Percentiles rank a stretch among this genome's conserved stretches.
phyloP scores from a whole-genome alignment of 768 basidiomycete species.

The Auriscalpium vulgare region DNA sequence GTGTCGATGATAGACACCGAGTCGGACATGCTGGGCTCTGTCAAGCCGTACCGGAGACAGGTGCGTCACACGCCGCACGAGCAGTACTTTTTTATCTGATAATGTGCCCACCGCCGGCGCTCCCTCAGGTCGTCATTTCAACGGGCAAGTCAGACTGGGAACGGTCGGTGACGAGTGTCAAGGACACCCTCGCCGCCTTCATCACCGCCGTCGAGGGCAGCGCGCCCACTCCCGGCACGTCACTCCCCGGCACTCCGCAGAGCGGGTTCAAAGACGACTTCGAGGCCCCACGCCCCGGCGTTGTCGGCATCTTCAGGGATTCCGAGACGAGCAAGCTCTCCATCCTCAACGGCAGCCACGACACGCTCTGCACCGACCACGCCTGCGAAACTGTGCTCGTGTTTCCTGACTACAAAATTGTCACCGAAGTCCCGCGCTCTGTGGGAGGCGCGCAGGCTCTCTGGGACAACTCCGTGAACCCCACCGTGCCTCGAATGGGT shows the following conservation, averaged over 20 bases:
- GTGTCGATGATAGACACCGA: constrained; percentile 60
- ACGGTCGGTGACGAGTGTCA: constrained; percentile 64
- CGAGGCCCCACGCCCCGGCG: constrained; percentile 15
- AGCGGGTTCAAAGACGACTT: neutral
- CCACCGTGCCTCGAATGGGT: constrained; percentile 43
- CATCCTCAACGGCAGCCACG: constrained; percentile 80
- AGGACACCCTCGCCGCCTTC: constrained; percentile 62
- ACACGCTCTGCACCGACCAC: constrained; percentile 55
- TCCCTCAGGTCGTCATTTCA: constrained; percentile 68
- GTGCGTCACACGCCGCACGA: constrained; percentile 27
- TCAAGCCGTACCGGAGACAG: constrained; percentile 80
- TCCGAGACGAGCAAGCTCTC: constrained; percentile 50
- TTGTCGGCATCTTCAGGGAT: constrained; percentile 51
- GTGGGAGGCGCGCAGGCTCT: constrained; percentile 59
- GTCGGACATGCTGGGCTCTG: constrained; percentile 74
- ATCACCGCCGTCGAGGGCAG: constrained; percentile 23
- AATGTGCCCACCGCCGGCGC: neutral
- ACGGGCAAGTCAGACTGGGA: constrained; percentile 90
- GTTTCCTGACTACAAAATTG: constrained; percentile 86
- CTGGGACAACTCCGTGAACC: constrained; percentile 57
- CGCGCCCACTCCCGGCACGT: constrained; percentile 19
- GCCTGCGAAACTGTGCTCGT: constrained; percentile 75
- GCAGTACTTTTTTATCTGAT: constrained; percentile 4
- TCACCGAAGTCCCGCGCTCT: constrained; percentile 62
- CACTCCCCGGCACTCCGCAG: constrained; percentile 2